Evolutionary conservation across 306 rosid species (phyloP), one percentile per base, ranked within the genome.

Genomic region (Quercus rubra): DNA sequence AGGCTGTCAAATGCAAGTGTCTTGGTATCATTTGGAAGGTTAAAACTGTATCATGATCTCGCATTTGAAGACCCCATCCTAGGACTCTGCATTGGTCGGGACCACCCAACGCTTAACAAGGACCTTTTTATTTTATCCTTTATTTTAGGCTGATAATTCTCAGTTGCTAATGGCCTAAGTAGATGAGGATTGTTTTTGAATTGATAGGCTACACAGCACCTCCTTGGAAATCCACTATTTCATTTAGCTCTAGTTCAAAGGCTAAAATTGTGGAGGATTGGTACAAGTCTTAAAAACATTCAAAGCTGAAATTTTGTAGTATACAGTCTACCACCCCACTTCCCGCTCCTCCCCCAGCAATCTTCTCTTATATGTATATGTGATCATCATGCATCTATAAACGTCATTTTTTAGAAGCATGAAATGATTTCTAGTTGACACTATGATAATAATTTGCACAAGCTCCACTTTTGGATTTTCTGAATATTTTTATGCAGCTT

Each of bases 401-500:
- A 63, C 5, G 19, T 28, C 38, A 23, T 63, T 63, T 31, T 15
- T 3, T 3, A 27, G 30, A 7, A 28, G 14, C 20, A 63, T 15
- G 70, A 63, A 62, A 63, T 28, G 17, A 27, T 28, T 28, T 27
- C 41, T 28, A 19, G 4, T 6, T 64, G 71, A 64, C 43, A 17
- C 18, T 64, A 1, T 30, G 18, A 14, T 28, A 64, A 57, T 20
- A 23, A 20, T 57, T 57, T 18, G 12, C 9, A 28, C 23, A 30
- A 18, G 12, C 18, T 27, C 33, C 33, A 31, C 19, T 56, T 43
- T 54, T 52, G 38, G 70, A 46, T 55, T 61, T 43, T 71, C 23
- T 69, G 5, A 69, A 54, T 77, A 73, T 43, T 46, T 38, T 38
- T 66, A 7, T 88, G 89, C 92, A 95, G 99, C 87, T 87, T 78